Evolutionary conservation across 1,284 basidiomycete genomes (phyloP).

Genomic region (Rhodotorula mucilaginosa): DNA sequence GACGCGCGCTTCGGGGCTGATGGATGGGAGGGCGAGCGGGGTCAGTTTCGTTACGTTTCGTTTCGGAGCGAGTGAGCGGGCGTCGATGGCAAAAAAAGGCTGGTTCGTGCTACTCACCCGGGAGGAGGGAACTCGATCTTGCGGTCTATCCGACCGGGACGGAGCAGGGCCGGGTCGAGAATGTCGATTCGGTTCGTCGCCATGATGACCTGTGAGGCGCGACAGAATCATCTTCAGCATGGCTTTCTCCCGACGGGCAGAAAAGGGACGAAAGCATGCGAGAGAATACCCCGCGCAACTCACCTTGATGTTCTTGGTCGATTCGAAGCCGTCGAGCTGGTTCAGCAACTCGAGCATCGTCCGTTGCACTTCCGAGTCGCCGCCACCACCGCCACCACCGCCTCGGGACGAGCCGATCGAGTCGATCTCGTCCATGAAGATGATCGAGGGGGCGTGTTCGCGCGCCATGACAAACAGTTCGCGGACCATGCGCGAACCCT

Average conservation of each 20-base stretch:
- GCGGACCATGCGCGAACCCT: conserved; percentile 85
- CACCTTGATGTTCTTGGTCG: conserved; percentile 94
- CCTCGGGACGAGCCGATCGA: conserved; percentile 93
- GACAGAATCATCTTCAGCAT: too few species aligned
- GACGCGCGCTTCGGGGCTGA: conserved; percentile 82
- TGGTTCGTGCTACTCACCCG: conserved; percentile 53
- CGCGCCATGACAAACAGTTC: conserved; percentile 98
- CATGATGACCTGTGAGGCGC: conserved; percentile 93
- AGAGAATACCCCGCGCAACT: conserved; percentile 44
- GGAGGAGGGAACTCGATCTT: conserved; percentile 99
- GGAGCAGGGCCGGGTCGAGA: conserved; percentile 87
- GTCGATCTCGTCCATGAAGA: conserved; percentile 97
- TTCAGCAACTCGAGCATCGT: conserved; percentile 98
- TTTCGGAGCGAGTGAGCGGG: not conserved
- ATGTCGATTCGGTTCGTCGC: conserved; percentile 99
- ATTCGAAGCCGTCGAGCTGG: conserved; percentile 96
- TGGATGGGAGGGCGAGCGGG: not conserved
- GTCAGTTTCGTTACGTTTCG: too few species aligned
- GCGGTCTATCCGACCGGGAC: conserved; percentile 95
- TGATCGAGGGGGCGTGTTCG: conserved; percentile 97
- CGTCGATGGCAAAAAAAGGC: not conserved
- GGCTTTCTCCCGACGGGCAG: not conserved
- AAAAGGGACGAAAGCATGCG: not conserved
- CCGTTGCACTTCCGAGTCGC: conserved; percentile 94
- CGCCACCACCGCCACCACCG: conserved; percentile 71